Evolutionary conservation across 139 green algal species (phyloP).

Genomic region (Nannochloris sp.): DNA sequence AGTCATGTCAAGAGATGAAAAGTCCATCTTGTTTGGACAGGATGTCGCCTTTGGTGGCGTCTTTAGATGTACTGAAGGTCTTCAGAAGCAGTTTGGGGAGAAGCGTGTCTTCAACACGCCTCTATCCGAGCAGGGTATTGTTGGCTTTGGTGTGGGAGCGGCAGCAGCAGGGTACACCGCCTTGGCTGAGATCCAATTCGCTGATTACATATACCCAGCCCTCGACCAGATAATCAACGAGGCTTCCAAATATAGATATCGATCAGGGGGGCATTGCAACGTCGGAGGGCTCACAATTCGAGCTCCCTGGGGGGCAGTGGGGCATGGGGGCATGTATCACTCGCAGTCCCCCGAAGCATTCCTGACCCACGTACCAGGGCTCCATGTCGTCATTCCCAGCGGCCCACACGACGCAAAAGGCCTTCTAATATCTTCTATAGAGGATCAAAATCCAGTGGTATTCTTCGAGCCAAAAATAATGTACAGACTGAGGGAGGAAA

Average conservation of each 20-base stretch:
- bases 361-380: slow-evolving; percentile 80
- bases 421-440: slow-evolving; percentile 73
- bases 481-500: slow-evolving; percentile 80
- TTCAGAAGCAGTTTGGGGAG: slow-evolving; percentile 63
- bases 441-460: slow-evolving; percentile 71
- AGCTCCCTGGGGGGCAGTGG: slow-evolving; percentile 81
- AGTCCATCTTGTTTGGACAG: slow-evolving; percentile 75
- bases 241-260: slow-evolving; percentile 86
- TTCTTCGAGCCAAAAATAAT: slow-evolving; percentile 94
- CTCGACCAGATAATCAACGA: slow-evolving; percentile 94
- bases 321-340: slow-evolving; percentile 93
- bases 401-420: slow-evolving; percentile 74
- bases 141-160: slow-evolving; percentile 82
- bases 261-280: slow-evolving; percentile 68
- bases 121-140: slow-evolving; percentile 81
- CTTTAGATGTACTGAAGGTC: slow-evolving; percentile 79
- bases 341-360: slow-evolving; percentile 89
- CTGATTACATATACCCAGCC: slow-evolving; percentile 87
- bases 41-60: slow-evolving; percentile 90
- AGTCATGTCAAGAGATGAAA: slow-evolving; percentile 19
- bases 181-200: slow-evolving; percentile 88
- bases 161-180: slow-evolving; percentile 63
- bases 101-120: slow-evolving; percentile 91
- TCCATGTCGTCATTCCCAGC: slow-evolving; percentile 69
- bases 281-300: slow-evolving; percentile 82